These are phyloP conservation scores for Didymellaceae sp. DNA, from an alignment of 2,329 filamentous ascomycete genomes.

Conservation along the genomic window DNA sequence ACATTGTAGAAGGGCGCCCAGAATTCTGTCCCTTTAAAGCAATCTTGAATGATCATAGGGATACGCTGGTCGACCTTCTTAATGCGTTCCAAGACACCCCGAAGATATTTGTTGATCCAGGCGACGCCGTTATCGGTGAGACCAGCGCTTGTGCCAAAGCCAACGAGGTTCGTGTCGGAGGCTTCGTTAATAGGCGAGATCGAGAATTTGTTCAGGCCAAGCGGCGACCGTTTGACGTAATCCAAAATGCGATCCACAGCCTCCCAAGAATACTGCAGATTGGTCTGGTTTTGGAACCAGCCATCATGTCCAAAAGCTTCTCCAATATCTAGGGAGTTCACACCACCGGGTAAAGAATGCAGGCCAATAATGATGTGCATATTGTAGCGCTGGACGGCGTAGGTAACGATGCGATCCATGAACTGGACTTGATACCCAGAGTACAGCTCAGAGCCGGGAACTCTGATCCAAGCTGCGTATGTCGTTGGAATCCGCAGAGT, in stretches of 20 bases:
- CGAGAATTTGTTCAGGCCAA: conserved; percentile 33
- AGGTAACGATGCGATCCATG: conserved; percentile 39
- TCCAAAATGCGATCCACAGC: conserved; percentile 39
- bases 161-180: conserved; percentile 38
- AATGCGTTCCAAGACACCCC: background rate
- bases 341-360: conserved; percentile 39
- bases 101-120: conserved; percentile 42
- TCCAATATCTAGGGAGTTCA: conserved; percentile 29
- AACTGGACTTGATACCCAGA: conserved; percentile 38
- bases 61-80: conserved; percentile 3
- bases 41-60: conserved; percentile 17
- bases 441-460: conserved; percentile 43
- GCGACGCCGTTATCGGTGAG: conserved; percentile 35
- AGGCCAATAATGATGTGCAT: conserved; percentile 47
- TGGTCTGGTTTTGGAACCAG: conserved; percentile 48
- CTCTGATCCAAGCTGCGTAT: conserved; percentile 45
- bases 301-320: conserved; percentile 27
- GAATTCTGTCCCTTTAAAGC: conserved; percentile 18
- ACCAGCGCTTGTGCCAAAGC: conserved; percentile 38
- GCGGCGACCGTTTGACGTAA: conserved; percentile 33
- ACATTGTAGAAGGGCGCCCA: conserved; percentile 15
- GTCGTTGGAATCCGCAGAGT: conserved; percentile 44
- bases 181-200: conserved; percentile 48
- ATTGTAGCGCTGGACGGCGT: conserved; percentile 43
- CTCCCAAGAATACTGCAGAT: conserved; percentile 39